A percentile compares a stretch with the other conserved stretches of the same genome.
Conservation (phyloP, 179 eudicot species). For the Silene noctiflora region DNA sequence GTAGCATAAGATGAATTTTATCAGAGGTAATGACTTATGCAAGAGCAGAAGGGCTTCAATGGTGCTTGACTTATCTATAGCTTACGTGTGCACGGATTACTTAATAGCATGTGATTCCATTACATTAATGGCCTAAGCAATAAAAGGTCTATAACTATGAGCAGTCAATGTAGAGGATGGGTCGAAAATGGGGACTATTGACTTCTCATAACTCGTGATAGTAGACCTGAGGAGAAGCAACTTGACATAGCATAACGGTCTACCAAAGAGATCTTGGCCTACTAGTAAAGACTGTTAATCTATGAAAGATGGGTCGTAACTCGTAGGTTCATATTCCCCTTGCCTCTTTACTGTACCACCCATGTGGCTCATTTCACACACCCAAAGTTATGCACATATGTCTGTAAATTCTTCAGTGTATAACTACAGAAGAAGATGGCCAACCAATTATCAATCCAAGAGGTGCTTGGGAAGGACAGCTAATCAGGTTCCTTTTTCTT, state of each 20-base stretch:
- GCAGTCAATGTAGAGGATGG: conserved; percentile 7
- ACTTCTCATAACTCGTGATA: not conserved
- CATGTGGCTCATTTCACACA: not conserved
- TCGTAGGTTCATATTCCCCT: not conserved
- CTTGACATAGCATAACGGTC: not conserved
- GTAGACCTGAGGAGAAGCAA: not conserved
- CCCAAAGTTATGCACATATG: no score
- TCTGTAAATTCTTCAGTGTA: not conserved
- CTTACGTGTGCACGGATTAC: not conserved
- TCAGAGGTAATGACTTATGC: not conserved
- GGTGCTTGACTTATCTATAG: not conserved
- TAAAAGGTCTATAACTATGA: not conserved
- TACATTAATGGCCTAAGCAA: not conserved
- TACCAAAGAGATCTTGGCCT: not conserved
- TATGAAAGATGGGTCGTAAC: not conserved
- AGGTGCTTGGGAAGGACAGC: not conserved
- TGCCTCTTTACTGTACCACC: not conserved
- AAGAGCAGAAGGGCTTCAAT: not conserved
- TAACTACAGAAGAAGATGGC: not conserved
- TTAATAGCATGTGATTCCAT: not conserved
- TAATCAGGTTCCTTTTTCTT: not conserved
- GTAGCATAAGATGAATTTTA: not conserved
- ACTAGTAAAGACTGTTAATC: not conserved
- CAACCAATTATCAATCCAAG: not conserved
- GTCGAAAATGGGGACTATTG: not conserved